Evolutionary conservation across 1,284 basidiomycete species (phyloP), one percentile per base, ranked within the genome.

Genomic region (Marasmius fiardii): DNA sequence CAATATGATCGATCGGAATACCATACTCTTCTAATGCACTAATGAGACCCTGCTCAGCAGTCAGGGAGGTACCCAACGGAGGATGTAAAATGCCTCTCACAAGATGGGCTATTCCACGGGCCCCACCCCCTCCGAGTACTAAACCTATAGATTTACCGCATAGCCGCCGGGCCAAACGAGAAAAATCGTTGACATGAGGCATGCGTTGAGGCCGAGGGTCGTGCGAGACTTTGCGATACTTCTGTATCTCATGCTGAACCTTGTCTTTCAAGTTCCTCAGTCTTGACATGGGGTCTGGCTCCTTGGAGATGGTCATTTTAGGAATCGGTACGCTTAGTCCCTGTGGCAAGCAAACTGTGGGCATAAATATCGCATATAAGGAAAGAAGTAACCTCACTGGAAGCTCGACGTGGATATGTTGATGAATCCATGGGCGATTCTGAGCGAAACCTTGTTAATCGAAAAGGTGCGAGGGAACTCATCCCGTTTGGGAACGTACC

Each of bases 101-200:
- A 59, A 99, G 74, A 74, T 99, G 97, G 0, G 95, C 89, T 61
- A 98, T 87, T 26, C 96, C 96, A 53, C 97, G 84, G 5, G 95
- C 97, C 7, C 97, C 96, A 12, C 96, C 97, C 12, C 96, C 96
- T 18, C 96, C 96, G 0, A 99, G 81, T 3, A 99, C 94, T 33
- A 99, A 76, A 1, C 95, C 97, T 56, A 99, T 91, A 12, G 92
- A 94, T 67, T 88, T 92, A 10, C 95, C 96, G 65, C 94, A 97
- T 53, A 99, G 81, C 52, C 95, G 78, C 53, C 96, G 79, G 0
- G 96, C 97, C 37, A 99, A 74, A 37, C 97, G 82, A 12, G 95
- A 88, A 71, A 99, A 98, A 70, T 99, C 96, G 62, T 90, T 95
- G 61, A 86, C 83, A 65, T 96, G 88, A 1, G 91, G 83, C 10